These are phyloP conservation scores for Xylaria grammica DNA, from an alignment of 495 filamentous ascomycete species.

Conservation along the genomic window DNA sequence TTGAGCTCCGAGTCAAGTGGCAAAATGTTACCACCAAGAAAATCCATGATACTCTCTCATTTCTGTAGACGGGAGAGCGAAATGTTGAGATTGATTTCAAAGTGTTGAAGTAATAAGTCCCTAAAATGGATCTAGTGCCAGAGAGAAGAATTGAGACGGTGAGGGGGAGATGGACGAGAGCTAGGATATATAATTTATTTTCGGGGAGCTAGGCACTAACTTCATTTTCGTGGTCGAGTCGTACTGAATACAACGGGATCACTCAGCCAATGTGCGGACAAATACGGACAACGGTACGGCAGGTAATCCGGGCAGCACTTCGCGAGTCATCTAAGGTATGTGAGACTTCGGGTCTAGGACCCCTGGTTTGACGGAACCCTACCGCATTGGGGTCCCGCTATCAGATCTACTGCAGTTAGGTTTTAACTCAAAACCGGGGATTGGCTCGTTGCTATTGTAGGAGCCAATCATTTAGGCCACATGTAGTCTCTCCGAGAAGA, in stretches of 20 bases:
- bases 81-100: conserved; percentile 28
- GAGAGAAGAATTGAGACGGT: conserved; percentile 2
- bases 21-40: conserved; percentile 63
- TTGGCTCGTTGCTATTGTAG: not conserved
- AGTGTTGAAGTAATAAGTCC: conserved; percentile 21
- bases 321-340: not conserved
- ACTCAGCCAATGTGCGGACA: conserved; percentile 7
- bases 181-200: conserved; percentile 12
- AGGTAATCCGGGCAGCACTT: not conserved
- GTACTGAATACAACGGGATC: conserved; percentile 8
- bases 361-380: not conserved
- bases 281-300: not conserved
- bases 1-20: conserved; percentile 48
- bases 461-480: conserved; percentile 39
- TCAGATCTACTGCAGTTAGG: conserved; percentile 18
- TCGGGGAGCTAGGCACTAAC: not conserved
- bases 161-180: conserved; percentile 11
- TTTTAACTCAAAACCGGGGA: conserved; percentile 3
- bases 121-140: conserved; percentile 15
- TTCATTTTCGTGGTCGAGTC: not conserved
- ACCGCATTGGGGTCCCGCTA: conserved; percentile 22
- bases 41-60: conserved; percentile 70
- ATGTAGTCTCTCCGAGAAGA: conserved; percentile 27
- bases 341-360: not conserved
- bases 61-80: conserved; percentile 33